Conservation (phyloP, 1,139 yeast species). For the Geotrichum citri-aurantii region DNA sequence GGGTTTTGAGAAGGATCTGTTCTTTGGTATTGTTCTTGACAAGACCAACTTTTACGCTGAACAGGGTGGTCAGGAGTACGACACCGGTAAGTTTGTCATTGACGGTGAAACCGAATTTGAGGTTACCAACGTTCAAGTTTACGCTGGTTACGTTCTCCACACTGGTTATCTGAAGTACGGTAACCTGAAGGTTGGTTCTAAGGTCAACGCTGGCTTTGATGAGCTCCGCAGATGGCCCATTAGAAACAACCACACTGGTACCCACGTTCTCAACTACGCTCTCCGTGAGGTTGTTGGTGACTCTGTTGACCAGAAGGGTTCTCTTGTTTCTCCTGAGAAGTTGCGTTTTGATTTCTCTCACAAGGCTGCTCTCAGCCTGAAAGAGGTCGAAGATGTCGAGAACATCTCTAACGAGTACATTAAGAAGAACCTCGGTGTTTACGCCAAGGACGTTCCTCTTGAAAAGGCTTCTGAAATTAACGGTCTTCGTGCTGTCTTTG, state of each 20-base stretch:
- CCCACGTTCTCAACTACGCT: conserved; percentile 88
- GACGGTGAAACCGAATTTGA: conserved; percentile 84
- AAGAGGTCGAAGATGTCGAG: conserved; percentile 74
- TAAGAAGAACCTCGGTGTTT: conserved; percentile 64
- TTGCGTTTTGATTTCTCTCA: conserved; percentile 94
- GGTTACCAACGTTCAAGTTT: conserved; percentile 85
- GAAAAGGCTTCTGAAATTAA: conserved; percentile 62
- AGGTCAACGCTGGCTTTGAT: conserved; percentile 80
- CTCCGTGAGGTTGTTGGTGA: conserved; percentile 82
- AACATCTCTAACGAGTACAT: conserved; percentile 65
- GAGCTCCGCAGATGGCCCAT: conserved; percentile 95
- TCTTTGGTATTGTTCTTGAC: conserved; percentile 76
- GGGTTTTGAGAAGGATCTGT: conserved; percentile 43
- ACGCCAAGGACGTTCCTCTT: conserved; percentile 75
- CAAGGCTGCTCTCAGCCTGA: conserved; percentile 65
- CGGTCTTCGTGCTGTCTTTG: conserved; percentile 96
- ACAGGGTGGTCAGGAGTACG: conserved; percentile 98
- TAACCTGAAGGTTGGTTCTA: conserved; percentile 55
- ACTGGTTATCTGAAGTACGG: conserved; percentile 87
- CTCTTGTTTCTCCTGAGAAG: conserved; percentile 92
- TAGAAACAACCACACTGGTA: conserved; percentile 97
- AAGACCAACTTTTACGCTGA: conserved; percentile 95
- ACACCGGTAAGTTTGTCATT: conserved; percentile 85
- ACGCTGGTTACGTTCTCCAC: conserved; percentile 93
- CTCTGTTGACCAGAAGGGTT: conserved; percentile 91